Conservation (phyloP, 2,329 filamentous ascomycete genomes). For the Fusarium chuoi region DNA sequence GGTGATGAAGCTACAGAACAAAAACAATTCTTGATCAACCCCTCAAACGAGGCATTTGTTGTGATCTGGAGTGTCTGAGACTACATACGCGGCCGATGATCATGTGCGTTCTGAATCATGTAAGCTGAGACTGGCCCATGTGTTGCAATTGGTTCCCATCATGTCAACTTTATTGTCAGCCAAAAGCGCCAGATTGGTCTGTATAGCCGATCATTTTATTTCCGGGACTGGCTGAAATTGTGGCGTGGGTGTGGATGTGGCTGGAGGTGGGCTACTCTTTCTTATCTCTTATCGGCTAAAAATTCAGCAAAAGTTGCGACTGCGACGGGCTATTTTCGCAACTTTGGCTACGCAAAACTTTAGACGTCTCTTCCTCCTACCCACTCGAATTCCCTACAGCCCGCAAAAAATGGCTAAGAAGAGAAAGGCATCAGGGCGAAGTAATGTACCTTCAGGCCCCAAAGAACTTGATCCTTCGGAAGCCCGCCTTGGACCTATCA, state of each 20-base stretch:
- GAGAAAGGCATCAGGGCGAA: slow-evolving; percentile 73
- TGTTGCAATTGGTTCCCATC: slow-evolving; percentile 6
- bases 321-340: slow-evolving; percentile 11
- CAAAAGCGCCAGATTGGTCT: neutral
- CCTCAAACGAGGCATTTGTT: slow-evolving; percentile 4
- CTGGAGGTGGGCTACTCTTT: neutral
- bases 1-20: neutral
- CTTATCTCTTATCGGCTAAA: slow-evolving; percentile 37
- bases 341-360: neutral
- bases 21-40: neutral
- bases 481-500: slow-evolving; percentile 69
- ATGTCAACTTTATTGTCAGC: neutral
- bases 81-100: slow-evolving; percentile 9
- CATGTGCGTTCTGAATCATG: slow-evolving; percentile 11
- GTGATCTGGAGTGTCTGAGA: slow-evolving; percentile 4
- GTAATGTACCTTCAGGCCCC: slow-evolving; percentile 59
- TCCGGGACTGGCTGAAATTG: neutral
- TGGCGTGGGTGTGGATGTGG: slow-evolving; percentile 2
- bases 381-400: neutral
- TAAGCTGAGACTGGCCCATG: slow-evolving; percentile 5
- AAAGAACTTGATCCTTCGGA: slow-evolving; percentile 66
- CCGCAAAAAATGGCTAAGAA: slow-evolving; percentile 69
- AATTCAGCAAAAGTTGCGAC: slow-evolving; percentile 37
- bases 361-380: neutral
- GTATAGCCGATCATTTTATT: neutral